Conservation (phyloP, 306 rosid genomes). For the Trifolium pratense region DNA sequence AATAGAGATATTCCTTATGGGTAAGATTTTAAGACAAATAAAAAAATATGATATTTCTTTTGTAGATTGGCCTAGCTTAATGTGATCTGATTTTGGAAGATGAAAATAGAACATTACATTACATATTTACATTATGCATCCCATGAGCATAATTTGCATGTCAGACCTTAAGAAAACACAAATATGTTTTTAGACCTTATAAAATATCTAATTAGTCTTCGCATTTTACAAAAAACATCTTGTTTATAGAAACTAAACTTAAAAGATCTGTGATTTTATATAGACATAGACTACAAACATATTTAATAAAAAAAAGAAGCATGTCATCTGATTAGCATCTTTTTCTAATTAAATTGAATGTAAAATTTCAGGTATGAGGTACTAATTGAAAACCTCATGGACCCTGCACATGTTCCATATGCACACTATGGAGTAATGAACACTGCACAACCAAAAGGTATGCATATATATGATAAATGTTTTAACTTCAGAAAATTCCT, state of each 20-base stretch:
- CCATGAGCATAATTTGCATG: background rate
- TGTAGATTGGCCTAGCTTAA: constrained; percentile 14
- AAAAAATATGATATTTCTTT: constrained; percentile 10
- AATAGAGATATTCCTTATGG: constrained; percentile 84
- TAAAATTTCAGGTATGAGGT: constrained; percentile 79
- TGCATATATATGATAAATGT: constrained; percentile 40
- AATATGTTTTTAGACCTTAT: background rate
- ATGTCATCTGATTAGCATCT: no score
- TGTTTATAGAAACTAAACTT: background rate
- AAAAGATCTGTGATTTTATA: background rate
- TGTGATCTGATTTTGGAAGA: constrained; percentile 2
- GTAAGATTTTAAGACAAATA: constrained; percentile 49
- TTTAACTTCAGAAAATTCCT: constrained; percentile 19
- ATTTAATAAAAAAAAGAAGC: no score
- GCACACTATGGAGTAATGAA: constrained; percentile 76
- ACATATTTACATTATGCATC: background rate
- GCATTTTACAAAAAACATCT: background rate
- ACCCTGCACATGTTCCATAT: constrained; percentile 91
- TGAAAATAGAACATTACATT: constrained; percentile 17
- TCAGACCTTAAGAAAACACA: background rate
- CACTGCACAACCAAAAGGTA: constrained; percentile 58
- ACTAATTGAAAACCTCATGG: constrained; percentile 90
- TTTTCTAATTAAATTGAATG: background rate
- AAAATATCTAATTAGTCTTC: background rate
- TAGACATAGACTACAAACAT: background rate